Percentiles rank a stretch among this genome's conserved stretches.
Conservation (phyloP, 2,329 filamentous ascomycete species). For the Claviceps citrina region DNA sequence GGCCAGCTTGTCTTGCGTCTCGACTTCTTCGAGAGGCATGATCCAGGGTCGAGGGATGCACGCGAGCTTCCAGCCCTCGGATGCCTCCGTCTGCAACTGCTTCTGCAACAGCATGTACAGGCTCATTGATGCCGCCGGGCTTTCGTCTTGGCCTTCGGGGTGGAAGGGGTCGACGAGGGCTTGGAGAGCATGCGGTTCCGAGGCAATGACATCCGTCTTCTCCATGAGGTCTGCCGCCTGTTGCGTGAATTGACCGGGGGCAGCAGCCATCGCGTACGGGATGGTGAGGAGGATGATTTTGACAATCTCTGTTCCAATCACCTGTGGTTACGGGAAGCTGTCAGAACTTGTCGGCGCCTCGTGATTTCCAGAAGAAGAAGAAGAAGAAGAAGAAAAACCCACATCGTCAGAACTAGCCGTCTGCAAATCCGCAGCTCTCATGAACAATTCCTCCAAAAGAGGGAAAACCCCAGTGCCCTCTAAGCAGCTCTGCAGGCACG, state of each 20-base stretch:
- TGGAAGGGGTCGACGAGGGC: slow-evolving; percentile 75
- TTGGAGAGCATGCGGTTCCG: slow-evolving; percentile 73
- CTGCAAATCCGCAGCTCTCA: slow-evolving; percentile 79
- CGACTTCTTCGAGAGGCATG: slow-evolving; percentile 44
- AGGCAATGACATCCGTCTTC: slow-evolving; percentile 89
- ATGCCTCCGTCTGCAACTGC: slow-evolving; percentile 66
- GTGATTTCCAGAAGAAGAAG: too few species aligned
- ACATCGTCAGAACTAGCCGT: slow-evolving; percentile 87
- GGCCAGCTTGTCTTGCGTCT: slow-evolving; percentile 43
- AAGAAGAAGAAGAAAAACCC: slow-evolving; percentile 21
- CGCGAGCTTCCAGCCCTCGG: slow-evolving; percentile 57
- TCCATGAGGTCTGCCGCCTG: slow-evolving; percentile 69
- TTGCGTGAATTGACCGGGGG: slow-evolving; percentile 52
- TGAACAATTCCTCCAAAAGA: slow-evolving; percentile 78
- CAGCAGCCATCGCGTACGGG: slow-evolving; percentile 70
- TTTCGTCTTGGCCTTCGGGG: slow-evolving; percentile 45
- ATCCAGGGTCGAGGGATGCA: slow-evolving; percentile 55
- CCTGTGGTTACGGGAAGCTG: slow-evolving; percentile 26
- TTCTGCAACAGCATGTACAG: slow-evolving; percentile 70
- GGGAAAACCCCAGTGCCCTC: slow-evolving; percentile 76
- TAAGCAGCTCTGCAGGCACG: slow-evolving; percentile 66
- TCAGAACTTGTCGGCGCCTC: too few species aligned
- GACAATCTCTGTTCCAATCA: slow-evolving; percentile 69
- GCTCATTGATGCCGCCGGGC: slow-evolving; percentile 48
- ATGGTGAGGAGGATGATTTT: slow-evolving; percentile 94